Evolutionary conservation across 2,329 filamentous ascomycete genomes (phyloP), one percentile per base, ranked within the genome.

Genomic region (Microsporum ferrugineum): DNA sequence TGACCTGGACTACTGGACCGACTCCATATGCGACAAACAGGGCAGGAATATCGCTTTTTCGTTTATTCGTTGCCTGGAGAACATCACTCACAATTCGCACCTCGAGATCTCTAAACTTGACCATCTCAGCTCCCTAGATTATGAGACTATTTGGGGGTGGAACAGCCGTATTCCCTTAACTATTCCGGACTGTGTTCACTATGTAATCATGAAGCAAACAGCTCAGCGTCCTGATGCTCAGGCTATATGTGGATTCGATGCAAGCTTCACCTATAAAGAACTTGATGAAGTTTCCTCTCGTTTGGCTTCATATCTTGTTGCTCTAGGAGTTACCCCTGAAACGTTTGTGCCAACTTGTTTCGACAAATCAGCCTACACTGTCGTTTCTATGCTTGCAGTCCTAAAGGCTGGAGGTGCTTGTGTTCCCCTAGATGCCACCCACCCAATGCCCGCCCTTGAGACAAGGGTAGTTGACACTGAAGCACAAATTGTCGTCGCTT

Each of bases 1-100:
- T 39, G 73, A 73, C 38, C 61, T 76, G 10, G 75, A 73, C 63
- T 77, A 77, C 60, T 77, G 74, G 75, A 75, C 72, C 3, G 71
- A 73, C 31, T 66, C 66, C 14, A 62, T 78, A 12, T 77, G 74
- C 0, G 70, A 73, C 58, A 65, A 66, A 2, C 74, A 77, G 62
- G 75, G 74, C 6, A 49, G 60, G 3, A 75, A 73, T 61, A 71
- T 77, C n/a, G 70, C 71, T 0, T 70, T 69, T 23, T 72, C 71
- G 0, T 76, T 77, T 47, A 63, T 72, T 4, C 69, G 69, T 6
- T 72, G 68, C 3, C 63, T 78, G 2, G 68, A 74, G 29, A 72
- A 70, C 33, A 73, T 80, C 29, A 66, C 76, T 2, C 70, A 71
- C 51, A 66, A 74, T 43, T 61, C 71, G 2, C 69, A 75, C 29